Evolutionary conservation across 305 asterid species (phyloP), one percentile per base, ranked within the genome.

Genomic region (Plantago lanceolata): DNA sequence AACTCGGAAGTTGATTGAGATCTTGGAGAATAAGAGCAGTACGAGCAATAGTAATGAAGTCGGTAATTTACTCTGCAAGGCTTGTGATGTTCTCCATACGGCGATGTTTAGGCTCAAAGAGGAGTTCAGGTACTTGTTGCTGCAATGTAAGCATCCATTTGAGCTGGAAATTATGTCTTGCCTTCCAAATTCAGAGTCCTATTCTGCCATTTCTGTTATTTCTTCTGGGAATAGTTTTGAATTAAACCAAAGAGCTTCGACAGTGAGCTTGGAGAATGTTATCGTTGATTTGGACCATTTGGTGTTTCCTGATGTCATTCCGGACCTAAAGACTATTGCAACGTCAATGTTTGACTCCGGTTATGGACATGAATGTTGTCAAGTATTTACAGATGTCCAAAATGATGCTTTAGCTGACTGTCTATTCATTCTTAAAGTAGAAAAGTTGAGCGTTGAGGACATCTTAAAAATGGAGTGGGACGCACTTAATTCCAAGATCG

Each of bases 91-190:
- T 71, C 92, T 93, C 52, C 94, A 93, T 73, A 87, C 79, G n/a
- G 92, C 87, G 21, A 93, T 90, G 97, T 78, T 84, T 59, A 79
- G 90, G 79, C 95, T 93, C 13, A 95, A 89, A 56, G 97, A 93
- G 64, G 97, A 93, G 82, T 93, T 93, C 17, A 73, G 71, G 61
- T 82, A 83, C 77, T 72, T 93, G 82, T 77, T 93, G 16, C 86
- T 93, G 17, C 95, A 89, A 57, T 81, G 84, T 45, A 69, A 86
- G 79, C 96, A 84, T 75, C 84, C 87, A 5, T 84, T 89, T 57
- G 99, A 90, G 87, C 97, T 85, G 0, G 99, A 89, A 76, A 82
- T 70, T 15, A 69, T 89, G 88, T 93, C 99, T 2, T 93, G 90
- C 52, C 92, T 94, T 8, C 90, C 99, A 0, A 84, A 59, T 61